These are phyloP conservation scores for Senecio squalidus DNA, from an alignment of 140 eudicot species.

Conservation along the genomic window DNA sequence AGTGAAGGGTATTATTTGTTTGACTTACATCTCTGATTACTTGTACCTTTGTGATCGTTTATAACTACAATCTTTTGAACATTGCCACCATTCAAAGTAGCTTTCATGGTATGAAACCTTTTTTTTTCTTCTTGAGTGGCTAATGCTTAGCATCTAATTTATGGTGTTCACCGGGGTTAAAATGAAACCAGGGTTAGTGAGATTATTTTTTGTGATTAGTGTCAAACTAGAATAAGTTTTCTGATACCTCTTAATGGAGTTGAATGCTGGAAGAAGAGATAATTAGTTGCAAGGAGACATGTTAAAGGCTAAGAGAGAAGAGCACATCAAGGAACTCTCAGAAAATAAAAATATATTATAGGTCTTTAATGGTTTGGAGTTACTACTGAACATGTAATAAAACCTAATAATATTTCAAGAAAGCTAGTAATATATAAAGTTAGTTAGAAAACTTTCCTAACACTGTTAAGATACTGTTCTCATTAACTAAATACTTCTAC, in stretches of 20 bases:
- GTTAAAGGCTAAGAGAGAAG: not conserved
- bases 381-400: not conserved
- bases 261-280: slow-evolving; percentile 2
- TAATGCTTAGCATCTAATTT: not conserved
- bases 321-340: too few relatives aligned
- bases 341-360: not conserved
- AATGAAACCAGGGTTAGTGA: slow-evolving; percentile 1
- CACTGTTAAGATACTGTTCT: not conserved
- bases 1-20: not conserved
- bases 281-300: not conserved
- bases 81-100: not conserved
- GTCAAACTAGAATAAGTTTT: not conserved
- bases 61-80: not conserved
- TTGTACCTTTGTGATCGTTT: not conserved
- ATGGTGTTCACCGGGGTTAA: not conserved
- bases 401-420: slow-evolving; percentile 6
- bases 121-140: not conserved
- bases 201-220: not conserved
- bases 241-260: not conserved
- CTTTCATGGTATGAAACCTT: not conserved
- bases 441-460: slow-evolving; percentile 11
- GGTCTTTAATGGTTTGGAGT: not conserved
- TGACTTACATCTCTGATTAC: not conserved
- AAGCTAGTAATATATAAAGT: not conserved
- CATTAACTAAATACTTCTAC: not conserved